Evolutionary conservation across 1,284 basidiomycete species (phyloP), one percentile per base, ranked within the genome.

Genomic region (Pterulicium gracile): DNA sequence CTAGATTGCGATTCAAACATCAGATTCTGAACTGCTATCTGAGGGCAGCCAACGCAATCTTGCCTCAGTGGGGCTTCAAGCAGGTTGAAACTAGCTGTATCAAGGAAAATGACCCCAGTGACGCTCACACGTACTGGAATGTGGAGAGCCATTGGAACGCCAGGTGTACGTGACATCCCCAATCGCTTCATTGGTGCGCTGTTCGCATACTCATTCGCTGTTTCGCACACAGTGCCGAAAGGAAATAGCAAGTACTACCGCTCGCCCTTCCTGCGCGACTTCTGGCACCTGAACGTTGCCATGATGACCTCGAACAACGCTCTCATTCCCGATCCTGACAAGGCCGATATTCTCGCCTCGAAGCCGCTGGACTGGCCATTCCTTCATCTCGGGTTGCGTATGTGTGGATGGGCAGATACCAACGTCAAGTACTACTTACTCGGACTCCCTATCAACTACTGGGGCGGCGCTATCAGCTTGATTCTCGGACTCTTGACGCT

Each of bases 251-350:
- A 88, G 58, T 77, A 85, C 49, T 96, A 95, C 70, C 74, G 70
- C 39, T 96, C 95, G 2, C 88, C 94, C 0, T 98, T 98, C 76
- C 69, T 97, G 47, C 83, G 88, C 47, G 95, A 98, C 66, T 98
- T 98, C 66, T 93, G 92, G 80, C 95, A 98, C 63, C 79, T 98
- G 49, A 98, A 98, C 58, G 90, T 98, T 13, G 95, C 94, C 13
- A 98, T 98, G 96, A 95, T 96, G 91, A 97, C 93, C 0, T 96
- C 94, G 3, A 98, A 98, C 72, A 98, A 98, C 61, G 94, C 96
- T 0, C 81, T 98, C 46, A 68, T 98, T 40, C 95, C 95, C 0
- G 93, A 98, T 58, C 89, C 93, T 0, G 95, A 98, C 71, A 98
- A 98, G 68, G 90, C 94, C 55, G 95, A 98, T 61, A 91, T 97